Evolutionary conservation across 805 yeast genomes (phyloP), one percentile per base, ranked within the genome.

Genomic region (Pichia nakasei): DNA sequence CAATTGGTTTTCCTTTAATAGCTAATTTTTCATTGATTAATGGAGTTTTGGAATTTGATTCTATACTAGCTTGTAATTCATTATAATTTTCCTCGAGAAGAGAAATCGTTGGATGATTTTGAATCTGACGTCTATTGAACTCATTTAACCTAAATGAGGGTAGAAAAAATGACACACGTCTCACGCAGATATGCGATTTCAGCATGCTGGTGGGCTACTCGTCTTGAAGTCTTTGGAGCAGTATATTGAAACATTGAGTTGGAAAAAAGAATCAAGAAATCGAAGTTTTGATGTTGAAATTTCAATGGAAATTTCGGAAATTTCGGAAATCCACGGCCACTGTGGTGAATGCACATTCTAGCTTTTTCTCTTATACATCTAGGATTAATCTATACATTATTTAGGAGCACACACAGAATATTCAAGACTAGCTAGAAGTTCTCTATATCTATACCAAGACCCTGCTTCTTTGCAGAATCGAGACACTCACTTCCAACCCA

Each of bases 401-500:
- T 9, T 9, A 8, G 6, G 5, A 27, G 13, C 31, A 11, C 9
- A 22, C 6, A 22, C 26, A 22, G 9, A n/a, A 22, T 22, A 22
- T 9, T 7, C 9, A 22, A 6, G 9, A 7, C 9, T 7, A 22
- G 11, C 44, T 45, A 64, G 44, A 66, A 65, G 6, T 63, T 62
- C 3, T 51, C 58, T 12, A 63, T 51, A 1, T 50, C 59, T 3
- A 53, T 29, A 9, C 73, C 74, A n/a, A 62, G 17, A 4, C 51
- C 48, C 24, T 37, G 29, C n/a, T 40, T 24, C 12, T 41, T 49
- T 12, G 70, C 67, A 31, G 46, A 47, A 3, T 58, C 47, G 29
- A 73, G 48, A 22, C 78, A 56, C 21, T 61, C 58, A 24, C 69
- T 63, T 1, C 77, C 84, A 11, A 77, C 69, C 22, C 72, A 60